Evolutionary conservation across 257 asterid species (phyloP), one percentile per base, ranked within the genome.

Genomic region (Paraleonurus japonicus): DNA sequence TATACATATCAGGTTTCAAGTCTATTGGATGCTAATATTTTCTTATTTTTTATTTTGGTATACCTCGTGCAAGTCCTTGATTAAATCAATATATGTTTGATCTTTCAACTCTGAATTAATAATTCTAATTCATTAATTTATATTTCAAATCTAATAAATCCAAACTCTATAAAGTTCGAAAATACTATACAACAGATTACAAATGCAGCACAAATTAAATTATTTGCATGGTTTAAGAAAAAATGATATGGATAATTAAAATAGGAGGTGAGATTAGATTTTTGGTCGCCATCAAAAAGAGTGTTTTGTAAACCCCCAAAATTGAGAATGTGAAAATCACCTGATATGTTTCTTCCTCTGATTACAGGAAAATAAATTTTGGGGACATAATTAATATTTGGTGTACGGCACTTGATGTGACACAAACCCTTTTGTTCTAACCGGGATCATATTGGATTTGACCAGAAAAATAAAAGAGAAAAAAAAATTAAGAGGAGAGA

Each of bases 341-440:
- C 83, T 79, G 78, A 61, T 75, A 75, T 79, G 83, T 79, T 79
- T 75, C 60, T 71, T 66, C 55, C 53, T 75, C 15, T 23, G 67
- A 59, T 76, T 54, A 76, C 84, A 76, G 8, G 71, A 73, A 78
- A 79, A 70, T 74, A 70, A 79, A 32, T 64, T 64, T 17, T 7
- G 37, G 78, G 78, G 83, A 35, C 78, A 71, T 0, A 59, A 35
- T 70, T 58, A 59, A 79, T 75, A 69, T 63, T 15, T 53, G 24
- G 26, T 51, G 76, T 74, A 78, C 71, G 82, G 79, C 26, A 3
- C 47, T 6, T 61, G 84, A 76, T 73, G 82, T 76, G 86, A 82
- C 86, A 79, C 79, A 76, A 69, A 79, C 72, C 80, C 71, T 73
- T 79, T 72, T 79, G 78, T 69, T 69, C 72, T 22, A 60, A 57